A percentile compares a stretch with the other conserved stretches of the same genome.
phyloP scores from a whole-genome alignment of 805 yeast genomes.

The Wickerhamomyces hampshirensis region DNA sequence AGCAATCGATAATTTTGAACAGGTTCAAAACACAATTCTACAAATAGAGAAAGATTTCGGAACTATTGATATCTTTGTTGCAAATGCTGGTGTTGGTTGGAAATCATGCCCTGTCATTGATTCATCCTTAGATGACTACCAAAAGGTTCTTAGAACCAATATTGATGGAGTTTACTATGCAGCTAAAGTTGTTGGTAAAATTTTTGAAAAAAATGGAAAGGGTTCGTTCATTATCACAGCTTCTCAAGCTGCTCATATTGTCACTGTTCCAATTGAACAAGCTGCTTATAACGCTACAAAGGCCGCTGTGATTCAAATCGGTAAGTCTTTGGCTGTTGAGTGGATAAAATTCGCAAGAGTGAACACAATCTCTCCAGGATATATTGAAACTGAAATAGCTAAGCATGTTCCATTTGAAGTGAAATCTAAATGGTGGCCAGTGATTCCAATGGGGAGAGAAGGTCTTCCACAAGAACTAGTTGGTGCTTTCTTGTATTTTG shows the following conservation, averaged over 20 bases:
- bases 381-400: constrained; percentile 64
- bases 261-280: constrained; percentile 80
- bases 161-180: constrained; percentile 74
- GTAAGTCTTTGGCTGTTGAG: constrained; percentile 52
- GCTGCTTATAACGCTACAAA: constrained; percentile 58
- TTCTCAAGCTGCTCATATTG: constrained; percentile 86
- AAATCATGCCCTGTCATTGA: no score
- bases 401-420: constrained; percentile 37
- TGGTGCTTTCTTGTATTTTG: constrained; percentile 73
- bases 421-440: constrained; percentile 38
- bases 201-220: constrained; percentile 62
- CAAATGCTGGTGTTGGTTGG: constrained; percentile 87
- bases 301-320: constrained; percentile 6
- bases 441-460: constrained; percentile 64
- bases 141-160: constrained; percentile 63
- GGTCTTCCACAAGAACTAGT: constrained; percentile 64
- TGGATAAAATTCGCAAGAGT: constrained; percentile 71
- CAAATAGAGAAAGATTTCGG: constrained; percentile 56
- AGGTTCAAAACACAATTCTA: constrained; percentile 21
- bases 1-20: constrained; percentile 16
- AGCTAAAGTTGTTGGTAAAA: constrained; percentile 65
- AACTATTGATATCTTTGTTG: constrained; percentile 71
- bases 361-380: constrained; percentile 75
- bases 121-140: no score
- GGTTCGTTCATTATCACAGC: constrained; percentile 82